phyloP scores from a whole-genome alignment of 2,329 filamentous ascomycete species.

The Neurospora sp. region DNA sequence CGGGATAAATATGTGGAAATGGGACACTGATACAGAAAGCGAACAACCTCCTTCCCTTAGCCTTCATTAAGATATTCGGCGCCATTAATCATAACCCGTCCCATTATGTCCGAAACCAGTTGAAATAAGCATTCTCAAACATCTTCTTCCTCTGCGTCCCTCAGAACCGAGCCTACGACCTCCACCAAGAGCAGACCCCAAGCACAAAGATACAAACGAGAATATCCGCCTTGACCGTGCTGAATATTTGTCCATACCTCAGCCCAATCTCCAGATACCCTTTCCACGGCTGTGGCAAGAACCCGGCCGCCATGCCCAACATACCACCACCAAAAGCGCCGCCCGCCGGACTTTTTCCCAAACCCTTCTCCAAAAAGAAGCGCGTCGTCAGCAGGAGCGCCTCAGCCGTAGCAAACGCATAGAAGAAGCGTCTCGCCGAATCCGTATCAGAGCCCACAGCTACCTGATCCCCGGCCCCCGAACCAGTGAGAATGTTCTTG shows the following conservation, averaged over 20 bases:
- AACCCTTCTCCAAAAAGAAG: conserved; percentile 58
- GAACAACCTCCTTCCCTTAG: neutral
- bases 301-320: conserved; percentile 51
- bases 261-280: conserved; percentile 52
- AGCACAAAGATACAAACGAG: conserved; percentile 69
- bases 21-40: neutral
- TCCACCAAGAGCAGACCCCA: conserved; percentile 44
- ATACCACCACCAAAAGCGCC: conserved; percentile 47
- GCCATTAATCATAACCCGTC: neutral
- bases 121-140: neutral
- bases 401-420: conserved; percentile 72
- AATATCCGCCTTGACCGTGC: conserved; percentile 63
- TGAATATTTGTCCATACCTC: conserved; percentile 62
- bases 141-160: neutral
- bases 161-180: conserved; percentile 10
- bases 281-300: conserved; percentile 56
- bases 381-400: conserved; percentile 61
- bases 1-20: neutral
- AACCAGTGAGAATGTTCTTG: neutral
- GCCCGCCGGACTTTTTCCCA: conserved; percentile 8
- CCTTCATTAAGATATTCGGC: neutral
- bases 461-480: conserved; percentile 10
- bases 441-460: conserved; percentile 21
- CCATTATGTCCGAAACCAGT: neutral
- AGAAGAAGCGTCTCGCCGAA: conserved; percentile 52